phyloP scores from a whole-genome alignment of 1,284 basidiomycete genomes.

The Trichosporon coremiiforme region DNA sequence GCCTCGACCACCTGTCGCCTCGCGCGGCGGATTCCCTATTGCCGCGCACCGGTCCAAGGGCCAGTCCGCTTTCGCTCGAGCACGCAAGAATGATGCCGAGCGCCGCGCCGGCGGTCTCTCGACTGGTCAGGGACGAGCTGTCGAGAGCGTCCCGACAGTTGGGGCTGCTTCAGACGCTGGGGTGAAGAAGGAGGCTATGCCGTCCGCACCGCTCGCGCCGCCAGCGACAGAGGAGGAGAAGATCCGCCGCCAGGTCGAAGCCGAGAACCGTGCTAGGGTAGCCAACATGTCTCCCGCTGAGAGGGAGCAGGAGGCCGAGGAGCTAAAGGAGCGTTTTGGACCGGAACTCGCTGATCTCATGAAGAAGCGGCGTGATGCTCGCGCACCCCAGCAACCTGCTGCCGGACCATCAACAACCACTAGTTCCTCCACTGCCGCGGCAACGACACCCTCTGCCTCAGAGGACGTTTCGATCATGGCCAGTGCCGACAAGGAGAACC shows the following conservation, averaged over 20 bases:
- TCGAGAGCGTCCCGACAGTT: conserved; percentile 24
- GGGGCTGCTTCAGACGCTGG: not conserved
- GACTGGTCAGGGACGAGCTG: conserved; percentile 27
- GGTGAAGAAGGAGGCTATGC: not conserved
- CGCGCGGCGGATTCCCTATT: conserved; percentile 28
- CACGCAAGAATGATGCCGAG: conserved; percentile 19
- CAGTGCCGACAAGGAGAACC: conserved; percentile 38
- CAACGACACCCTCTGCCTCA: conserved; percentile 19
- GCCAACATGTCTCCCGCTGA: conserved; percentile 65
- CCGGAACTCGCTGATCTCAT: conserved; percentile 62
- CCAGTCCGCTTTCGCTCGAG: conserved; percentile 28
- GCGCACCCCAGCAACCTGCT: conserved; percentile 3
- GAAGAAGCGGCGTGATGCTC: conserved; percentile 56
- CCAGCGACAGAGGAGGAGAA: conserved; percentile 23
- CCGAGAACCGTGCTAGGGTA: conserved; percentile 58
- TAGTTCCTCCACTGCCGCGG: not conserved
- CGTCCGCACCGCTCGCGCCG: not conserved
- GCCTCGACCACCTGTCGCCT: conserved; percentile 31
- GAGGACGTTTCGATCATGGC: conserved; percentile 23
- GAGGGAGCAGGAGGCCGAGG: conserved; percentile 63
- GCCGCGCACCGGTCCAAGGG: conserved; percentile 26
- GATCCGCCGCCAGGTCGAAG: conserved; percentile 33
- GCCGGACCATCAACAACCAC: conserved; percentile 6
- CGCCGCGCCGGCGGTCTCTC: conserved; percentile 23
- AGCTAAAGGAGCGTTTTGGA: conserved; percentile 70